phyloP scores from a whole-genome alignment of 768 basidiomycete genomes.

The Terana coerulea region DNA sequence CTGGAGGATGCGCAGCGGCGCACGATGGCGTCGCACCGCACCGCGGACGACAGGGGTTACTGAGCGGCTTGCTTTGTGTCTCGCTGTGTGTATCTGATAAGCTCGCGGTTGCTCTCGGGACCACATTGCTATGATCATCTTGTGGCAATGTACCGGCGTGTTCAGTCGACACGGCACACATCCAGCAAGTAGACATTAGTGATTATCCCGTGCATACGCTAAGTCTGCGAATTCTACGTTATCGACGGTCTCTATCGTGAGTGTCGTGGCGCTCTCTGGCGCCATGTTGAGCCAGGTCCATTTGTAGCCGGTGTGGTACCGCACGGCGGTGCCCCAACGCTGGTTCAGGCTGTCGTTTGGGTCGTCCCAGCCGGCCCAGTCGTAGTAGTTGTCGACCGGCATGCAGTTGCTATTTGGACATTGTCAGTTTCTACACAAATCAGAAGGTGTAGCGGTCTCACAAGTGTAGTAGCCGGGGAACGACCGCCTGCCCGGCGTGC shows the following conservation, averaged over 20 bases:
- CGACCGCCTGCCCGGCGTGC: constrained; percentile 37
- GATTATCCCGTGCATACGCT: too few species aligned
- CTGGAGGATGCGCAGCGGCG: constrained; percentile 89
- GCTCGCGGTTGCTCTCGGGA: too few species aligned
- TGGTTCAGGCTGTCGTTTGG: constrained; percentile 33
- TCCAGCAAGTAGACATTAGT: too few species aligned
- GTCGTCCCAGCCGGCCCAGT: constrained; percentile 46
- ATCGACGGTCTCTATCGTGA: constrained; percentile 32
- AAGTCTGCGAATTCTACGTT: constrained; percentile 38
- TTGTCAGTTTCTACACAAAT: constrained; percentile 14
- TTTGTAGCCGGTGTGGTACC: constrained; percentile 44
- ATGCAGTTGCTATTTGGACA: constrained; percentile 37
- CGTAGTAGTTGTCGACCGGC: constrained; percentile 30
- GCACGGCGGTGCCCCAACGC: constrained; percentile 42
- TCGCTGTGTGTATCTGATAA: too few species aligned
- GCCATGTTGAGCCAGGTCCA: constrained; percentile 47
- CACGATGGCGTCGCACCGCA: constrained; percentile 85
- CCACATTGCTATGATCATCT: too few species aligned
- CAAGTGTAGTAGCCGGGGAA: constrained; percentile 50
- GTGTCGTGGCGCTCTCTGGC: constrained; percentile 9
- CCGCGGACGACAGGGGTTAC: constrained; percentile 61
- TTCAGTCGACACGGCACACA: too few species aligned
- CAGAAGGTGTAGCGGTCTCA: constrained; percentile 23
- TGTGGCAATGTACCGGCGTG: too few species aligned
- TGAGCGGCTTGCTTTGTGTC: too few species aligned